Conservation (phyloP, 805 yeast genomes). For the Suhomyces tanzawaensis region DNA sequence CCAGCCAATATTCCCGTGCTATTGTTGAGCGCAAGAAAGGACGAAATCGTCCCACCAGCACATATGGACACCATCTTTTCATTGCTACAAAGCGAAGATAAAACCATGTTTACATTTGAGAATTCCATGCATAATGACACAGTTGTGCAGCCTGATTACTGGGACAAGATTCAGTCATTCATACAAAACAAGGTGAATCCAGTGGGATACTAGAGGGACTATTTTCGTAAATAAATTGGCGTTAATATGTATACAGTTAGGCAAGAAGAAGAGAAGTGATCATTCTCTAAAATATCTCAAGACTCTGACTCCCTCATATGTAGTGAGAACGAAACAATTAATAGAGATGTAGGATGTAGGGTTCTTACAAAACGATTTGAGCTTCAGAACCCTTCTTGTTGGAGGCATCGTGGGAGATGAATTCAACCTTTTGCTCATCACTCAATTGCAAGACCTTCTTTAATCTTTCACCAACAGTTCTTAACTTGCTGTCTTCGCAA, state of each 20-base stretch:
- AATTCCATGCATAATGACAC: conserved; percentile 83
- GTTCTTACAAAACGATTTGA: conserved; percentile 30
- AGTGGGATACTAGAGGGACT: conserved; percentile 26
- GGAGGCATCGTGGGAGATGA: conserved; percentile 62
- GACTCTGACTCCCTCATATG: background rate
- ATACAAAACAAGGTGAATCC: conserved; percentile 45
- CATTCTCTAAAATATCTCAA: background rate
- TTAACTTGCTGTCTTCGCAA: conserved; percentile 59
- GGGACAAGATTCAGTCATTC: conserved; percentile 66
- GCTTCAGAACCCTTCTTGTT: conserved; percentile 39
- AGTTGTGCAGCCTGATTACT: conserved; percentile 68
- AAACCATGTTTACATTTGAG: conserved; percentile 53
- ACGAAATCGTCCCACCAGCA: conserved; percentile 87
- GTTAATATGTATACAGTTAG: conserved; percentile 9
- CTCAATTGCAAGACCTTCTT: conserved; percentile 78
- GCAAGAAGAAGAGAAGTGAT: background rate
- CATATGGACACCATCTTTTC: conserved; percentile 69
- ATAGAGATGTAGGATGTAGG: background rate
- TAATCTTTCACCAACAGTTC: conserved; percentile 79
- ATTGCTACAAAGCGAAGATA: conserved; percentile 48
- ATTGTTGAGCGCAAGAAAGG: conserved; percentile 69
- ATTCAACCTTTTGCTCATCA: conserved; percentile 77
- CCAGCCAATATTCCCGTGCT: conserved; percentile 60
- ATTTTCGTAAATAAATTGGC: conserved; percentile 3
- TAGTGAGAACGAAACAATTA: background rate